Evolutionary conservation across 805 yeast genomes (phyloP).

Genomic region (Komagataella mondaviorum): DNA sequence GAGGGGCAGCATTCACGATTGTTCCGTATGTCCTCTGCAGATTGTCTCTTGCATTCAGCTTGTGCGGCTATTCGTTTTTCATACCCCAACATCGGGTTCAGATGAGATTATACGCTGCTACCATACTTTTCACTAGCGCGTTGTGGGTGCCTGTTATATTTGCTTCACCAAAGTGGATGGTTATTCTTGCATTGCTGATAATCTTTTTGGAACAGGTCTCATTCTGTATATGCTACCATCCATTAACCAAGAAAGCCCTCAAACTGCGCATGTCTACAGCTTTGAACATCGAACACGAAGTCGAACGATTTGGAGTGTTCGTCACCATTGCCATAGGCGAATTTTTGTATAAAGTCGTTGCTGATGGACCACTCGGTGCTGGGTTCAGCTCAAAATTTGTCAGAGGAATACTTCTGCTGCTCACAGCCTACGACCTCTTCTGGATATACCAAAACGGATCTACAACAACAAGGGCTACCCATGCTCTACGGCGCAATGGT

Average conservation of each 20-base stretch:
- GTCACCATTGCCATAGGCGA: constrained; percentile 56
- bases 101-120: constrained; percentile 23
- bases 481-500: constrained; percentile 37
- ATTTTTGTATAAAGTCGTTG: constrained; percentile 39
- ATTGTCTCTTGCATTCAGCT: constrained; percentile 19
- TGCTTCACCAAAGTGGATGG: constrained; percentile 28
- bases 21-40: constrained; percentile 36
- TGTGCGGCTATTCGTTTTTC: constrained; percentile 26
- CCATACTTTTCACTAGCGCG: constrained; percentile 19
- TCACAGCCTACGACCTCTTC: constrained; percentile 33
- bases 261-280: constrained; percentile 40
- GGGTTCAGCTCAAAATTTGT: constrained; percentile 30
- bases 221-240: constrained; percentile 29
- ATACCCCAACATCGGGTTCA: constrained; percentile 39
- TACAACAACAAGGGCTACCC: constrained; percentile 32
- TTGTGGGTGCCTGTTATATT: constrained; percentile 42
- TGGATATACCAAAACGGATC: constrained; percentile 46
- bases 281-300: constrained; percentile 52
- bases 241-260: constrained; percentile 28
- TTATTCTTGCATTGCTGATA: constrained; percentile 27
- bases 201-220: constrained; percentile 25
- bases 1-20: constrained; percentile 28
- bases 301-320: constrained; percentile 44
- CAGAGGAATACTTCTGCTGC: constrained; percentile 32
- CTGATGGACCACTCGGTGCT: constrained; percentile 25